Conservation (phyloP, 2,329 filamentous ascomycete genomes). For the Hirsutella rhossiliensis region DNA sequence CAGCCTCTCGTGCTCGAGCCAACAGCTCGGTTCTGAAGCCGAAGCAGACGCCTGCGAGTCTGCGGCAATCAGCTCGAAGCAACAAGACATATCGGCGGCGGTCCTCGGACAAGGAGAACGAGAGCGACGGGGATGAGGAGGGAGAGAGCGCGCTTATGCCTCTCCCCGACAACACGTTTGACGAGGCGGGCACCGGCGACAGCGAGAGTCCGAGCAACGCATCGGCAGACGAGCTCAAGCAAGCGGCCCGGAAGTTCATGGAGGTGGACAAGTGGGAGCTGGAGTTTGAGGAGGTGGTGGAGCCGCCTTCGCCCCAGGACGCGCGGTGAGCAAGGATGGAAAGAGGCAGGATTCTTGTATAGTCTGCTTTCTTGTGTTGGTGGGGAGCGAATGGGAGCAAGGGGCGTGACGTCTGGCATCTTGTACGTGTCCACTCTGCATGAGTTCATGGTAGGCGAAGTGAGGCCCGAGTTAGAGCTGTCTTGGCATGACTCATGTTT, state of each 20-base stretch:
- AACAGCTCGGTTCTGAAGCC: constrained; percentile 12
- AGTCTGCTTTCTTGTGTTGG: not conserved
- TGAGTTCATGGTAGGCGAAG: not conserved
- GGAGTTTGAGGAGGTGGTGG: constrained; percentile 51
- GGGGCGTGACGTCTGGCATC: not conserved
- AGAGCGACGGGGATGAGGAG: constrained; percentile 22
- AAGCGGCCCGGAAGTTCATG: constrained; percentile 49
- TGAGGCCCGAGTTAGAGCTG: not conserved
- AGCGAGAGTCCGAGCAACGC: constrained; percentile 21
- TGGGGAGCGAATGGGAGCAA: constrained; percentile 1
- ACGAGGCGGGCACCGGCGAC: constrained; percentile 15
- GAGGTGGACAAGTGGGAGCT: constrained; percentile 60
- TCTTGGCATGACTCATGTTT: not conserved
- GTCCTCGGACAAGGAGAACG: constrained; percentile 48
- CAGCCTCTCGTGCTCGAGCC: constrained; percentile 5
- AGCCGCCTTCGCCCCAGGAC: constrained; percentile 40
- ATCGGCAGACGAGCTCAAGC: constrained; percentile 42
- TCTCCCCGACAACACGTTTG: constrained; percentile 33
- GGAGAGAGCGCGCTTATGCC: constrained; percentile 29
- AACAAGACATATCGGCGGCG: constrained; percentile 35
- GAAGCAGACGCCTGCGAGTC: constrained; percentile 9
- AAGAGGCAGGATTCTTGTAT: not conserved
- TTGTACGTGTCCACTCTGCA: not conserved
- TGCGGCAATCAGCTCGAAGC: constrained; percentile 13
- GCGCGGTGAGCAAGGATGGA: constrained; percentile 25